A percentile compares a stretch with the other conserved stretches of the same genome.
Evolutionary conservation across 2,329 filamentous ascomycete genomes (phyloP).

Genomic region (Stachybotrys chlorohalonatus): DNA sequence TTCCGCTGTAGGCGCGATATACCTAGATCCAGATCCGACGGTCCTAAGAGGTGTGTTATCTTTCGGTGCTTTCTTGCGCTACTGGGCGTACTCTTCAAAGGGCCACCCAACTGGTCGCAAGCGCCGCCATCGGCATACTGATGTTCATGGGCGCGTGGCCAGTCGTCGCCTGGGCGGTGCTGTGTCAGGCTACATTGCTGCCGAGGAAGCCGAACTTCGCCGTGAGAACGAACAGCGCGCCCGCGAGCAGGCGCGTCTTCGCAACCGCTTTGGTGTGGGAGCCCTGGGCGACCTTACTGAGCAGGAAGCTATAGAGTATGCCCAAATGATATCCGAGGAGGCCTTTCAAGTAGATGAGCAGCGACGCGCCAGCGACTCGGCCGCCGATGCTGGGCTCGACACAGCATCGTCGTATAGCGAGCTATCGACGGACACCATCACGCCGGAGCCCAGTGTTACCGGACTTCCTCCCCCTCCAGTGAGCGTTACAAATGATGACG

Average conservation of each 20-base stretch:
- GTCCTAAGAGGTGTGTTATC: slow-evolving; percentile 78
- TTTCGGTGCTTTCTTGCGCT: slow-evolving; percentile 78
- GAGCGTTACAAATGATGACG: slow-evolving; percentile 18
- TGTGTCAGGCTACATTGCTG: slow-evolving; percentile 72
- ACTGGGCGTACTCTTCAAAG: slow-evolving; percentile 87
- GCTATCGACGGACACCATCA: slow-evolving; percentile 37
- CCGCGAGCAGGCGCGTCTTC: slow-evolving; percentile 62
- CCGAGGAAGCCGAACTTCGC: slow-evolving; percentile 75
- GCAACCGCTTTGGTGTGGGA: slow-evolving; percentile 75
- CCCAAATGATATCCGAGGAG: slow-evolving; percentile 58
- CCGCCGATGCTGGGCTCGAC: slow-evolving; percentile 36
- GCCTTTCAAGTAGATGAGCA: slow-evolving; percentile 48
- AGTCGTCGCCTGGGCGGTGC: slow-evolving; percentile 53
- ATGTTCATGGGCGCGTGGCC: slow-evolving; percentile 40
- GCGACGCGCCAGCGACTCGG: slow-evolving; percentile 42
- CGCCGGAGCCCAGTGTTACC: slow-evolving; percentile 44
- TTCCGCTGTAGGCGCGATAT: slow-evolving; percentile 74
- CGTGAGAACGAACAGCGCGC: slow-evolving; percentile 58
- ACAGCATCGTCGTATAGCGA: slow-evolving; percentile 31
- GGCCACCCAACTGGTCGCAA: slow-evolving; percentile 69
- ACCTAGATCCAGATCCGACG: slow-evolving; percentile 79
- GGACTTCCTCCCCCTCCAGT: slow-evolving; percentile 25
- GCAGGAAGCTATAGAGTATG: slow-evolving; percentile 56
- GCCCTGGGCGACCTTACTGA: slow-evolving; percentile 54
- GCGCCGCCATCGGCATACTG: slow-evolving; percentile 64